Evolutionary conservation across 768 basidiomycete species (phyloP).

Genomic region (Dentipellis sp.): DNA sequence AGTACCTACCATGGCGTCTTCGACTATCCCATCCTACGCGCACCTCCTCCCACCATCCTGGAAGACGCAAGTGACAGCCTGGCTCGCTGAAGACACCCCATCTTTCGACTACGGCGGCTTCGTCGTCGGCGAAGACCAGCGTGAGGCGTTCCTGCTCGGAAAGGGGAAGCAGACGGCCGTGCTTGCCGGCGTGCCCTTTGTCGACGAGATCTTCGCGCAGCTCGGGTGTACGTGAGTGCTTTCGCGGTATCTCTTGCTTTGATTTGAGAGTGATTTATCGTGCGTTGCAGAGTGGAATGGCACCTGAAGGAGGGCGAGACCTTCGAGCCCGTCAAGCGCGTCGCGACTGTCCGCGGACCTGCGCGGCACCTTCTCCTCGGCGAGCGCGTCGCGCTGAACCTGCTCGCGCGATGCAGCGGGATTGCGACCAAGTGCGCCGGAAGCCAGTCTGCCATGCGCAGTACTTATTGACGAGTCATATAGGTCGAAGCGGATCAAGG

Average conservation of each 20-base stretch:
- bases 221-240: conserved; percentile 79
- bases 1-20: background rate
- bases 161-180: conserved; percentile 76
- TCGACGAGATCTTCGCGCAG: conserved; percentile 85
- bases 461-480: background rate
- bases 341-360: conserved; percentile 88
- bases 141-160: conserved; percentile 83
- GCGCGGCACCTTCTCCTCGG: conserved; percentile 84
- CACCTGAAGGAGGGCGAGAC: conserved; percentile 77
- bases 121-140: conserved; percentile 84
- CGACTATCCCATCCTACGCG: conserved; percentile 21
- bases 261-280: background rate
- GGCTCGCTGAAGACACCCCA: conserved; percentile 91
- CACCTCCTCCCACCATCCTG: conserved; percentile 91
- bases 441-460: background rate
- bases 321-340: conserved; percentile 72
- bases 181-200: conserved; percentile 92
- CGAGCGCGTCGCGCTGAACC: conserved; percentile 87
- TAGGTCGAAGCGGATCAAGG: conserved; percentile 78
- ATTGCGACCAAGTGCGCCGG: conserved; percentile 83
- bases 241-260: background rate
- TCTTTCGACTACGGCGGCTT: conserved; percentile 96
- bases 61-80: conserved; percentile 70
- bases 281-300: conserved; percentile 75
- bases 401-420: conserved; percentile 91